phyloP scores from a whole-genome alignment of 176 grass and related monocot genomes.

The Oryza glaberrima region DNA sequence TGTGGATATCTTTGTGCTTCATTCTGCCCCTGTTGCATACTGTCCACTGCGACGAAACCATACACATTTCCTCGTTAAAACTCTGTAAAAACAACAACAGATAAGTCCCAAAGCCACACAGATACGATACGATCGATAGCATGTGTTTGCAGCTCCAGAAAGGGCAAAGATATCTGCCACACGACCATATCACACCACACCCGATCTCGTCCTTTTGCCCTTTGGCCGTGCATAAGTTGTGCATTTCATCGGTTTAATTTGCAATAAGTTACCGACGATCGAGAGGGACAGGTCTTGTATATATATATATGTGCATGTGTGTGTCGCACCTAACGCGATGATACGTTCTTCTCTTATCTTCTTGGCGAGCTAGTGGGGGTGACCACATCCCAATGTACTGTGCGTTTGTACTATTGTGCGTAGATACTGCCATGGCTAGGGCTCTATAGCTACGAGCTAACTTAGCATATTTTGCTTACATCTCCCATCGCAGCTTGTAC shows the following conservation, averaged over 20 bases:
- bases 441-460: background rate
- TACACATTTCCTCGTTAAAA: background rate
- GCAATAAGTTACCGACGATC: no score
- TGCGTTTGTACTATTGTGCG: background rate
- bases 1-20: background rate
- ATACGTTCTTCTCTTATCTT: conserved; percentile 31
- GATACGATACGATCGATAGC: background rate
- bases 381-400: conserved; percentile 24
- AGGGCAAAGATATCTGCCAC: background rate
- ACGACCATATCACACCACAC: background rate
- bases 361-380: background rate
- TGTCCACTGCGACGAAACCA: background rate
- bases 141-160: background rate
- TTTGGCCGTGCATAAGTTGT: background rate
- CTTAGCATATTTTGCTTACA: background rate
- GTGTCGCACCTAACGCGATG: background rate
- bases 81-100: background rate
- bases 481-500: background rate
- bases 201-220: background rate
- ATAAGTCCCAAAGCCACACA: no score
- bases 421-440: background rate
- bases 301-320: background rate
- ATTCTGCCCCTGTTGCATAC: background rate
- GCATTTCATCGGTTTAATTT: background rate
- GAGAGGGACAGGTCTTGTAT: no score